Evolutionary conservation across 805 yeast genomes (phyloP).

Genomic region (Candida germanica): DNA sequence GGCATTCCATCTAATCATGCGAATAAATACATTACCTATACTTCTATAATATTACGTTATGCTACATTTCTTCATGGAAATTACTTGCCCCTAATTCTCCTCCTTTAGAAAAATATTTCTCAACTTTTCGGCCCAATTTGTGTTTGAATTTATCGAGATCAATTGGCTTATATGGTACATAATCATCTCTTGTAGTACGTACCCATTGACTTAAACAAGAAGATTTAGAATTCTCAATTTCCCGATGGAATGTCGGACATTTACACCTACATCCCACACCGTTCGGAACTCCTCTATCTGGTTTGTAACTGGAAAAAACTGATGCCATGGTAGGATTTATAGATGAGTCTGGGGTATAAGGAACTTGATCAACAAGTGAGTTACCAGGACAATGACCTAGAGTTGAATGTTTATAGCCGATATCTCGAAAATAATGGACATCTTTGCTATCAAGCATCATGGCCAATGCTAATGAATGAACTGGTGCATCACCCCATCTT

Average conservation of each 20-base stretch:
- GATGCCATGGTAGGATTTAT: slow-evolving; percentile 16
- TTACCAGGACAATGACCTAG: slow-evolving; percentile 79
- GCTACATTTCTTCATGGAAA: slow-evolving; percentile 3
- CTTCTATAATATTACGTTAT: too few relatives aligned
- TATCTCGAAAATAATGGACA: slow-evolving; percentile 87
- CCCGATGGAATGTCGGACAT: slow-evolving; percentile 55
- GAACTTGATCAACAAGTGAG: slow-evolving; percentile 49
- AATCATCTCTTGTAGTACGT: slow-evolving; percentile 31
- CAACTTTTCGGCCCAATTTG: slow-evolving; percentile 18
- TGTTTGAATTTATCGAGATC: slow-evolving; percentile 25
- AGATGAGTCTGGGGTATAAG: slow-evolving; percentile 32
- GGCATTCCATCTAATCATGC: too few relatives aligned
- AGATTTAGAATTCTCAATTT: slow-evolving; percentile 54
- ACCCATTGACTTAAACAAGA: slow-evolving; percentile 56
- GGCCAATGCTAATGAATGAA: slow-evolving; percentile 84
- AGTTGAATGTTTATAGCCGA: slow-evolving; percentile 83
- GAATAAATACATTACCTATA: too few relatives aligned
- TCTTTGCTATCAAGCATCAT: slow-evolving; percentile 66
- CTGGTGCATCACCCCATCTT: slow-evolving; percentile 98
- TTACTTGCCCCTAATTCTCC: slow-evolving; percentile 18
- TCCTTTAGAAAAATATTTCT: slow-evolving; percentile 19
- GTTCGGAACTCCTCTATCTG: slow-evolving; percentile 29
- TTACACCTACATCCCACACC: slow-evolving; percentile 85
- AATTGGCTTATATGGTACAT: slow-evolving; percentile 16
- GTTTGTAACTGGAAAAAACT: slow-evolving; percentile 20